A percentile compares a stretch with the other conserved stretches of the same genome.
Evolutionary conservation across 2,329 filamentous ascomycete genomes (phyloP).

Genomic region (Cladorrhinum sp.): DNA sequence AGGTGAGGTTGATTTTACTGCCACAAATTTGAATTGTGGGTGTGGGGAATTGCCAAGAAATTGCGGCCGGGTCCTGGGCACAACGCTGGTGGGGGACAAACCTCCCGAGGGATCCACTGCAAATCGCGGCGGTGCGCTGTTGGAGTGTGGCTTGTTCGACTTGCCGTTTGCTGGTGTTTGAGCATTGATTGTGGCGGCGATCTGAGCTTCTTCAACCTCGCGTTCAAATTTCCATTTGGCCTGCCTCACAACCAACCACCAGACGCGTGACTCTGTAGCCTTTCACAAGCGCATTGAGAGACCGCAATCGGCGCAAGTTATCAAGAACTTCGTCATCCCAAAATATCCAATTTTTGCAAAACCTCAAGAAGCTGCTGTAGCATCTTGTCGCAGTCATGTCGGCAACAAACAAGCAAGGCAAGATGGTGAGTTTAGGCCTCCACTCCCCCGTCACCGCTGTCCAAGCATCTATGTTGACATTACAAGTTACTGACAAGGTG

Average conservation of each 20-base stretch:
- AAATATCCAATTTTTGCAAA: constrained; percentile 44
- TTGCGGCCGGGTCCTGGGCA: neutral
- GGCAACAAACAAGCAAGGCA: constrained; percentile 86
- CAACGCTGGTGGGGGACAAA: constrained; percentile 28
- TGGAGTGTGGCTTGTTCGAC: constrained; percentile 4
- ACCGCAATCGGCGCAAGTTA: constrained; percentile 39
- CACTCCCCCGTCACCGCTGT: constrained; percentile 38
- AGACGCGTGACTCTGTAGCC: constrained; percentile 45
- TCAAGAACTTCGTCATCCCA: constrained; percentile 35
- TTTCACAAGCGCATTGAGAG: constrained; percentile 35
- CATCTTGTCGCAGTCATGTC: constrained; percentile 56
- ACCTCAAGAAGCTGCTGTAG: constrained; percentile 41
- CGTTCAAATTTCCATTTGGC: constrained; percentile 41
- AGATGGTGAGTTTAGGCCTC: constrained; percentile 77
- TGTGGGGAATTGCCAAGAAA: constrained; percentile 18
- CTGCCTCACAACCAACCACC: constrained; percentile 32
- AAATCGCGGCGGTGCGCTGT: constrained; percentile 6
- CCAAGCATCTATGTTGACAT: constrained; percentile 45
- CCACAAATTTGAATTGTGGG: constrained; percentile 26
- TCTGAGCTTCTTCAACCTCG: constrained; percentile 39
- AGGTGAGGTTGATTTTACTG: constrained; percentile 24
- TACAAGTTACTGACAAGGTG: constrained; percentile 55
- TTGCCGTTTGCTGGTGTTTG: constrained; percentile 12
- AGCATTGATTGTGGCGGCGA: constrained; percentile 7
- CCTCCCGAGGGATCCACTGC: neutral